phyloP scores from a whole-genome alignment of 148 eudicot species.

The Rhododendron mucronatum region DNA sequence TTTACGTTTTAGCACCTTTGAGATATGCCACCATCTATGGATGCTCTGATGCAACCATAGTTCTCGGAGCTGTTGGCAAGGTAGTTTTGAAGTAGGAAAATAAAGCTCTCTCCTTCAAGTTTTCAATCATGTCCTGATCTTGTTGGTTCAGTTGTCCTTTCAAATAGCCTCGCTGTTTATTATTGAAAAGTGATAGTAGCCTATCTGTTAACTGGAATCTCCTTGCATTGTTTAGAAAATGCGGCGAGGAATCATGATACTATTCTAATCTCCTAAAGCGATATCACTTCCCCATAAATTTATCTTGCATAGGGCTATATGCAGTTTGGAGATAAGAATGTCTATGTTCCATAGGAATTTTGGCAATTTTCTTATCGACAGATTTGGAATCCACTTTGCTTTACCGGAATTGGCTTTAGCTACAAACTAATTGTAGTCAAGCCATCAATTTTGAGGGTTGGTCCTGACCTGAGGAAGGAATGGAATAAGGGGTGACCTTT shows the following conservation, averaged over 20 bases:
- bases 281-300: neutral
- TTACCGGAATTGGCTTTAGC: too few species aligned
- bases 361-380: too few species aligned
- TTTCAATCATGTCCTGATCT: neutral
- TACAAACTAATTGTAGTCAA: too few species aligned
- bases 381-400: neutral
- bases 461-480: too few species aligned
- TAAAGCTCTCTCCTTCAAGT: neutral
- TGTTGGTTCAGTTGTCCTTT: neutral
- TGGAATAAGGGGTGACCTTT: too few species aligned
- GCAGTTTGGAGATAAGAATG: neutral
- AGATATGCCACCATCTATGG: conserved; percentile 91
- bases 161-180: neutral
- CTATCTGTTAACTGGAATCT: neutral
- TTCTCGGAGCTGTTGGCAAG: conserved; percentile 99
- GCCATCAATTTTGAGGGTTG: too few species aligned
- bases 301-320: neutral
- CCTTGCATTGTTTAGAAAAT: neutral
- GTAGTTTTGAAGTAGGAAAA: conserved; percentile 27
- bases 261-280: neutral
- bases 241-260: neutral
- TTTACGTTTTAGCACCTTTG: conserved; percentile 86
- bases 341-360: neutral
- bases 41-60: conserved; percentile 92
- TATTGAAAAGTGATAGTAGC: neutral